These are phyloP conservation scores for Salicornia ramosissima DNA, from an alignment of 148 eudicot genomes.

Conservation along the genomic window DNA sequence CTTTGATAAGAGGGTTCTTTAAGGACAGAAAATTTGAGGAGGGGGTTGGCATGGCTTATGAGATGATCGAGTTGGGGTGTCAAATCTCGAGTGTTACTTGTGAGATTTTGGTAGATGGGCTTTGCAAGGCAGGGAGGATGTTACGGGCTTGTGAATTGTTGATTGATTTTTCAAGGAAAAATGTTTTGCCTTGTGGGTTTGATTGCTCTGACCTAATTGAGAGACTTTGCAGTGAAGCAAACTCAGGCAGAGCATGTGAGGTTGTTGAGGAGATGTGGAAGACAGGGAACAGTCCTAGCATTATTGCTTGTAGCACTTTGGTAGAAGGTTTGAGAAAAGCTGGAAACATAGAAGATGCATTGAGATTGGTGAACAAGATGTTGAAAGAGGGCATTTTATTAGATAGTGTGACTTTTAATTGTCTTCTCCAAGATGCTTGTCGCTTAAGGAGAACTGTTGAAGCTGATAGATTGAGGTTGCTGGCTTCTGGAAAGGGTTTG, in stretches of 20 bases:
- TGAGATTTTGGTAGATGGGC: conserved; percentile 79
- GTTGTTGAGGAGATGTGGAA: conserved; percentile 65
- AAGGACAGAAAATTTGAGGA: conserved; percentile 59
- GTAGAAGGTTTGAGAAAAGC: conserved; percentile 64
- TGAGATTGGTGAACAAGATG: conserved; percentile 53
- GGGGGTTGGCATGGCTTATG: conserved; percentile 72
- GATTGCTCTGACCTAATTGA: conserved; percentile 57
- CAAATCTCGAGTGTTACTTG: conserved; percentile 58
- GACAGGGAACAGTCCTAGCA: conserved; percentile 56
- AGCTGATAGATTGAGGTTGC: conserved; percentile 64
- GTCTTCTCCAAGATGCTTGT: conserved; percentile 69
- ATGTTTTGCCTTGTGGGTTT: conserved; percentile 49
- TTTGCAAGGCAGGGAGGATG: conserved; percentile 45
- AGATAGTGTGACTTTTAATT: conserved; percentile 80
- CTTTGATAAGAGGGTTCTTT: conserved; percentile 74
- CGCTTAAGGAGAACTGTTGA: conserved; percentile 43
- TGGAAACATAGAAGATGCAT: conserved; percentile 41
- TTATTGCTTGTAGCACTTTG: conserved; percentile 68
- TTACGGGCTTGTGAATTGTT: conserved; percentile 59
- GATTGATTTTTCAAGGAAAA: conserved; percentile 64
- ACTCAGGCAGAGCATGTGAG: conserved; percentile 51
- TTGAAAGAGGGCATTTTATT: conserved; percentile 49
- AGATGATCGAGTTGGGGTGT: conserved; percentile 77
- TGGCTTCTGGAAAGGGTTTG: conserved; percentile 79
- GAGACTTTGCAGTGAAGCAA: conserved; percentile 46